Conservation (phyloP, 305 asterid species). For the Rubia tinctorum region DNA sequence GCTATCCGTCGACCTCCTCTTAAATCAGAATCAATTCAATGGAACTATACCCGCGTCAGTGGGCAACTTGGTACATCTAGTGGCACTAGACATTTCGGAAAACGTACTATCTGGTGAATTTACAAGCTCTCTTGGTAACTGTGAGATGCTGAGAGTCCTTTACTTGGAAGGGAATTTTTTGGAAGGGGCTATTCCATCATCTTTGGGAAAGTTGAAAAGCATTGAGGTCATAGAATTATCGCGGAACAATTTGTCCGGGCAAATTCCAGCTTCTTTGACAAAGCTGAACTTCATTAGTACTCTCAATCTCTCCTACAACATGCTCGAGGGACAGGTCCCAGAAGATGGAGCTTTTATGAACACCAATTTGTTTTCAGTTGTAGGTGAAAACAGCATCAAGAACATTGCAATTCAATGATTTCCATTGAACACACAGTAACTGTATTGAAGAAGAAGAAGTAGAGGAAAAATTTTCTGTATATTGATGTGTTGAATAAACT, state of each 20-base stretch:
- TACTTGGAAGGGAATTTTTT: slow-evolving; percentile 25
- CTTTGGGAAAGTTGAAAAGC: slow-evolving; percentile 31
- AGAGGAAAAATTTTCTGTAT: too few species aligned
- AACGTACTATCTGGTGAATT: slow-evolving; percentile 25
- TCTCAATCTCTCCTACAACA: slow-evolving; percentile 32
- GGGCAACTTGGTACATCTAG: slow-evolving; percentile 18
- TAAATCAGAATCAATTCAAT: slow-evolving; percentile 21
- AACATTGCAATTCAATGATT: too few species aligned
- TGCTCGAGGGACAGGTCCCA: slow-evolving; percentile 29
- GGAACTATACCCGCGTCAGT: slow-evolving; percentile 26
- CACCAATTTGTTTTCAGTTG: slow-evolving; percentile 12
- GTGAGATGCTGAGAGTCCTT: slow-evolving; percentile 21
- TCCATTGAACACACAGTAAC: too few species aligned
- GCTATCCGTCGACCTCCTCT: slow-evolving; percentile 13
- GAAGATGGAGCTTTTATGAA: slow-evolving; percentile 19
- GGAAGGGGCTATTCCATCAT: slow-evolving; percentile 30
- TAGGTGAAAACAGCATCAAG: slow-evolving; percentile 24
- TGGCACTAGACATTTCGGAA: slow-evolving; percentile 8
- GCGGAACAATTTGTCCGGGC: slow-evolving; percentile 24
- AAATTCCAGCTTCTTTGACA: slow-evolving; percentile 21
- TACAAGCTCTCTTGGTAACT: slow-evolving; percentile 20
- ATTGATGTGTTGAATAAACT: too few species aligned
- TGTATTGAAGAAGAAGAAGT: too few species aligned
- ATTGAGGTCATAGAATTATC: slow-evolving; percentile 27
- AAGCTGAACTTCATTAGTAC: slow-evolving; percentile 9